Evolutionary conservation across 2,329 filamentous ascomycete genomes (phyloP).

Genomic region (Colletotrichum tabaci): DNA sequence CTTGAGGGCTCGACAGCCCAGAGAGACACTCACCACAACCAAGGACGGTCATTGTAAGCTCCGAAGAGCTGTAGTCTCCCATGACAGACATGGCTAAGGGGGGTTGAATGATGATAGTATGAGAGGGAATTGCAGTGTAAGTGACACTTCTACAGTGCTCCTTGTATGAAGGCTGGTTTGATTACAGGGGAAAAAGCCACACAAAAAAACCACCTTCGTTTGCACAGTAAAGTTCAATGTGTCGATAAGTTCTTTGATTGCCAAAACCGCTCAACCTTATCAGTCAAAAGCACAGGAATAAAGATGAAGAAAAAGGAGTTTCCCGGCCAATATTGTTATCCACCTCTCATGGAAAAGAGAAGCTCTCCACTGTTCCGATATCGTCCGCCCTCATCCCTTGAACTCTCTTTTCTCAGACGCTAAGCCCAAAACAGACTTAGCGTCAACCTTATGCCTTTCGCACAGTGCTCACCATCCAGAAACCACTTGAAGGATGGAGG

Average conservation of each 20-base stretch:
- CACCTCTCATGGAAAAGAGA: constrained; percentile 31
- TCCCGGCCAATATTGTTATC: constrained; percentile 27
- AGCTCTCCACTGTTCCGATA: constrained; percentile 39
- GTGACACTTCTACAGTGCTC: constrained; percentile 17
- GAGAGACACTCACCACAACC: constrained; percentile 77
- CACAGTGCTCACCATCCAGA: constrained; percentile 2
- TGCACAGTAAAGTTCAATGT: background rate
- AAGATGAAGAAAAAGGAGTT: constrained; percentile 14
- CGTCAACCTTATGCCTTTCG: background rate
- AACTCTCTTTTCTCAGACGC: constrained; percentile 19
- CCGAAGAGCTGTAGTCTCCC: constrained; percentile 56
- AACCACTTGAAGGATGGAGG: background rate
- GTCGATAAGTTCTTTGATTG: background rate
- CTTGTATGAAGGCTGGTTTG: background rate
- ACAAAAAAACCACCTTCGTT: background rate
- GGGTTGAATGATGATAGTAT: constrained; percentile 12
- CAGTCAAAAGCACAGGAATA: background rate
- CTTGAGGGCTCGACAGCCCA: background rate
- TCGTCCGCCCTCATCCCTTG: constrained; percentile 33
- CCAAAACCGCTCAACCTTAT: background rate
- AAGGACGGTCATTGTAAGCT: constrained; percentile 83
- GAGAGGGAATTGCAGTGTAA: constrained; percentile 25
- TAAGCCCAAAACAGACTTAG: constrained; percentile 12
- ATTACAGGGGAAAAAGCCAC: background rate
- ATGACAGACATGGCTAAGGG: constrained; percentile 48